These are phyloP conservation scores for Ephemerocybe angulata DNA, from an alignment of 768 basidiomycete genomes.

Conservation along the genomic window DNA sequence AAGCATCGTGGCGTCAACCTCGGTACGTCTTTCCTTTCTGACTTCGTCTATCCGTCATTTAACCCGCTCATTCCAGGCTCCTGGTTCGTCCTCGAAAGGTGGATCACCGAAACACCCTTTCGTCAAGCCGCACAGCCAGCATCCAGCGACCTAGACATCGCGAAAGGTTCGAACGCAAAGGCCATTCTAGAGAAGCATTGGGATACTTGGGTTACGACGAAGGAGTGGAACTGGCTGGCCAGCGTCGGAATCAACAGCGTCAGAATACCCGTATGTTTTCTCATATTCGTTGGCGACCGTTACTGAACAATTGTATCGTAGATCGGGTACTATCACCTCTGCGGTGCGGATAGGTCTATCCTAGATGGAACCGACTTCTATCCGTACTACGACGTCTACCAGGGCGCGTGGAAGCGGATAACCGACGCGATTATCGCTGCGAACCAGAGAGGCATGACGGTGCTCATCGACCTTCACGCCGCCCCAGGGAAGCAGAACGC, in stretches of 20 bases:
- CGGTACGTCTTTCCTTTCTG: conserved; percentile 47
- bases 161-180: conserved; percentile 48
- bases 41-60: background rate
- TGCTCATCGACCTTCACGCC: conserved; percentile 71
- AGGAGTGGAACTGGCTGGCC: conserved; percentile 63
- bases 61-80: conserved; percentile 42
- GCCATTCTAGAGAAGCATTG: conserved; percentile 61
- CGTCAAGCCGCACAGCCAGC: conserved; percentile 46
- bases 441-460: conserved; percentile 56
- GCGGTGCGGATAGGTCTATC: conserved; percentile 53
- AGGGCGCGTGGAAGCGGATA: conserved; percentile 67
- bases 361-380: conserved; percentile 66
- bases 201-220: conserved; percentile 65
- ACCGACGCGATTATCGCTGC: conserved; percentile 58
- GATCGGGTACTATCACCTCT: conserved; percentile 75
- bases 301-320: conserved; percentile 20
- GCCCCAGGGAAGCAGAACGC: conserved; percentile 74
- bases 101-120: conserved; percentile 66
- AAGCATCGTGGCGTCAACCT: conserved; percentile 82
- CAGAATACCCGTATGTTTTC: conserved; percentile 51
- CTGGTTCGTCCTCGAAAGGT: conserved; percentile 78
- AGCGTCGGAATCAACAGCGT: conserved; percentile 58
- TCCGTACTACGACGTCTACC: conserved; percentile 43
- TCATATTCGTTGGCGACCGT: conserved; percentile 20
- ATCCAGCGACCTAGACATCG: conserved; percentile 70